Base-by-base conservation (phyloP, 2,329 filamentous ascomycete species). In the Pseudogymnoascus sp. region DNA sequence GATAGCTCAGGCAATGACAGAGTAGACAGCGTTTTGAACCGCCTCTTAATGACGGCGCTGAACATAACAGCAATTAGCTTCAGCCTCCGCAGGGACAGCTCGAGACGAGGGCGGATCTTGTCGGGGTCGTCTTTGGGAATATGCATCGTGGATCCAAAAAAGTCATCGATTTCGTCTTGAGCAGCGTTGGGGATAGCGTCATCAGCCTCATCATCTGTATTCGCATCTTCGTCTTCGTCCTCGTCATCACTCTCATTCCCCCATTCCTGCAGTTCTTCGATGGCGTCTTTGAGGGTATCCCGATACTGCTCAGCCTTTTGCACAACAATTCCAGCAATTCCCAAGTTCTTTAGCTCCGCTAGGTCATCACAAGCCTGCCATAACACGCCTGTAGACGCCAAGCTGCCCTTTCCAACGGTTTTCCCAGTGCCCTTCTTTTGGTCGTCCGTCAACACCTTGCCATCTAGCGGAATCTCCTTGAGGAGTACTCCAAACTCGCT, bases 231-330 rank as follows among this genome's bases (percentile, higher is more conserved):
- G 0, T 81, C 73, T 21, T 81, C 78, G 1, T 84, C 85, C 0
- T 84, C 84, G 2, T 84, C 82, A 0, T 82, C 80, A 8, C 84
- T 81, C 68, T 91, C 88, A 1, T 91, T 88, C 17, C 87, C 85
- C 91, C 92, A 97, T 68, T 93, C 90, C 71, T 91, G 90, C 66
- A 97, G 74, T 75, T 97, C 93, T 64, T 89, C 84, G 67, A 95
- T 83, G 0, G 91, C 88, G 75, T 97, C 93, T 67, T 89, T 84
- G 24, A 97, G 77, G 2, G 88, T 83, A 61, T 89, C 89, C 40
- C 85, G 79, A 74, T 87, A 90, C 71, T 92, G 81, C 67, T 90
- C 84, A 1, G 87, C 87, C 70, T 88, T 92, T 66, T 81, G 79
- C 0, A 88, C 80, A 54, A 93, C 80, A 62, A 92, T 78, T 0